Base-by-base conservation (phyloP, 106 monocot species). In the Dendrobium chrysotoxum region DNA sequence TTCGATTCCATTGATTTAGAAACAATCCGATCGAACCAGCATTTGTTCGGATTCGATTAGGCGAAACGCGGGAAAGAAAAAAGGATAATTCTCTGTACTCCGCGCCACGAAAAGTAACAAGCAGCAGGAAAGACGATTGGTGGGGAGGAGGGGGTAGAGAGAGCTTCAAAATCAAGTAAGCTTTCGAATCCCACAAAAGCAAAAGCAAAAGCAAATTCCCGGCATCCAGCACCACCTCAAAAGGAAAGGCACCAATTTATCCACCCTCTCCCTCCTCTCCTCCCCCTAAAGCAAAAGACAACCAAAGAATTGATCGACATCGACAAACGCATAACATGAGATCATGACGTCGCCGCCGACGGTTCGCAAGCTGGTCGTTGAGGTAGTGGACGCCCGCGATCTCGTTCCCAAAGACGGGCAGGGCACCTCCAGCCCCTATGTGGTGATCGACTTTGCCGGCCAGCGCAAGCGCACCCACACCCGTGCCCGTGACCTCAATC, bases 361-460 rank as follows among this genome's bases (percentile, higher is more conserved):
- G 9, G 80, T 88, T 42, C 86, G 89, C 12, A 95, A 84, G 82
- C 88, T 99, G 44, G 83, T 61, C 3, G 98, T 99, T 15, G 98
- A 99, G 83, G 92, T 93, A 18, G 41, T 87, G 25, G 98, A 99
- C 80, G 98, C 91, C 54, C 95, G 95, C 4, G 95, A 93, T 72
- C 95, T 99, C 41, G 8, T 91, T 79, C 93, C 98, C 57, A 99
- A 99, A 80, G 98, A 99, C 81, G 98, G 98, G 6, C 91, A 91
- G 26, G 98, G 98, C 75, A 91, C 85, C 57, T 92, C 87, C 66
- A 93, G 89, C 83, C 83, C 98, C 25, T 99, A 87, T 83, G 98
- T 93, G 5, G 93, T 95, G 23, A 85, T 89, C 39, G 98, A 95
- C 28, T 99, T 95, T 70, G 91, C 85, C 75, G 95, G 98, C 25